Evolutionary conservation across 164 flowering plant genomes (phyloP).

Genomic region (Umbellularia californica): DNA sequence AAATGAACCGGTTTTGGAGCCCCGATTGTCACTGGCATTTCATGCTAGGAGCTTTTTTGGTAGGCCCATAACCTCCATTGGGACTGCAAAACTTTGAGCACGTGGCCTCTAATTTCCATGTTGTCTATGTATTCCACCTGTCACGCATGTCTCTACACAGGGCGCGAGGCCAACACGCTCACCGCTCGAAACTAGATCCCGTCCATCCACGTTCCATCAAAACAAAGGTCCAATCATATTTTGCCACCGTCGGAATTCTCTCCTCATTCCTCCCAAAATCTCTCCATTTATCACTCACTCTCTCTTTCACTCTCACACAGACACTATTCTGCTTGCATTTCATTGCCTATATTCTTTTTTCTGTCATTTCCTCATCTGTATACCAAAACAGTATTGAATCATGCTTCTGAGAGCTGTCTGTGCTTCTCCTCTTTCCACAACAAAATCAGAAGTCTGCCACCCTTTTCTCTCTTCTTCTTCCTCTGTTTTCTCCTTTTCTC

Average conservation of each 20-base stretch:
- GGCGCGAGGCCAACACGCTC: conserved; percentile 76
- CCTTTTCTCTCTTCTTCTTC: conserved; percentile 14
- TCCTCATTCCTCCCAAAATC: not conserved
- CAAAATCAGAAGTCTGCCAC: conserved; percentile 15
- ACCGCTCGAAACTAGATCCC: not conserved
- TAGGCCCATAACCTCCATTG: too few species aligned
- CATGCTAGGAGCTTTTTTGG: too few species aligned
- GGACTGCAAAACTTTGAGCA: too few species aligned
- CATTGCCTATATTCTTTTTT: not conserved
- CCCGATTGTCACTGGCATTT: too few species aligned
- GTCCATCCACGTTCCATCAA: not conserved
- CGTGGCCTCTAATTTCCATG: too few species aligned
- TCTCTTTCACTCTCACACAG: not conserved
- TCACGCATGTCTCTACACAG: too few species aligned
- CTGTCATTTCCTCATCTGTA: not conserved
- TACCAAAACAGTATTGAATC: not conserved
- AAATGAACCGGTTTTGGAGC: too few species aligned
- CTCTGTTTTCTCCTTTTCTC: not conserved
- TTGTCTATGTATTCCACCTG: too few species aligned
- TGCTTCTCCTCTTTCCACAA: conserved; percentile 25
- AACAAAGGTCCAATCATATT: not conserved
- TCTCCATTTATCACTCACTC: conserved; percentile 10
- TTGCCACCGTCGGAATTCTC: not conserved
- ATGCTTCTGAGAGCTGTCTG: conserved; percentile 49
- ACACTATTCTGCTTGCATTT: not conserved